Percentiles rank a stretch among this genome's conserved stretches.
These are phyloP conservation scores for Coniophora puteana DNA, from an alignment of 1,284 basidiomycete species.

Conservation along the genomic window DNA sequence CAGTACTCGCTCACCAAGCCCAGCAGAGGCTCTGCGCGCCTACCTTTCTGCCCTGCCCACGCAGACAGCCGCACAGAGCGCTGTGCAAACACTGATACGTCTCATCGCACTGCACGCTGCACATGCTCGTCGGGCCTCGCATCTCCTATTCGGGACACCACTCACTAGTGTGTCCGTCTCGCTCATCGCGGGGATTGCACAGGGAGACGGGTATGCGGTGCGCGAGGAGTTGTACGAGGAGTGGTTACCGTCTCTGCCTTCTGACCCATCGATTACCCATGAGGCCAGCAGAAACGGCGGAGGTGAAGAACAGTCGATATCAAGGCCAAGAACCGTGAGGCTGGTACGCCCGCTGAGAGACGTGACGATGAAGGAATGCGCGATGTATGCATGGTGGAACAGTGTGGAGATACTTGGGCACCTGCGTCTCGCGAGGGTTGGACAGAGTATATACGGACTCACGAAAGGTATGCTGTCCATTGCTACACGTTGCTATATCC, in stretches of 20 bases:
- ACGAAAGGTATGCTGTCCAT: slow-evolving; percentile 61
- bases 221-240: slow-evolving; percentile 70
- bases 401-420: slow-evolving; percentile 49
- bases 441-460: slow-evolving; percentile 62
- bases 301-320: slow-evolving; percentile 9
- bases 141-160: slow-evolving; percentile 79
- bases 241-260: slow-evolving; percentile 36
- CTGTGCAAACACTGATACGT: slow-evolving; percentile 62
- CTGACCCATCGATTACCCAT: no score
- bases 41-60: slow-evolving; percentile 76
- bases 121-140: slow-evolving; percentile 54
- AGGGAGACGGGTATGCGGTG: slow-evolving; percentile 78
- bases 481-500: background rate
- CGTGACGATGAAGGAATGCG: slow-evolving; percentile 79
- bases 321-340: no score
- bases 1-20: slow-evolving; percentile 22
- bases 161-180: slow-evolving; percentile 78
- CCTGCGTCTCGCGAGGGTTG: slow-evolving; percentile 43
- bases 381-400: slow-evolving; percentile 74
- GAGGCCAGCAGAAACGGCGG: slow-evolving; percentile 2
- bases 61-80: slow-evolving; percentile 65
- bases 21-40: slow-evolving; percentile 46
- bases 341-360: slow-evolving; percentile 74
- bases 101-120: slow-evolving; percentile 72
- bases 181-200: slow-evolving; percentile 72